phyloP scores from a whole-genome alignment of 2,329 filamentous ascomycete genomes.

The Fusarium chuoi region DNA sequence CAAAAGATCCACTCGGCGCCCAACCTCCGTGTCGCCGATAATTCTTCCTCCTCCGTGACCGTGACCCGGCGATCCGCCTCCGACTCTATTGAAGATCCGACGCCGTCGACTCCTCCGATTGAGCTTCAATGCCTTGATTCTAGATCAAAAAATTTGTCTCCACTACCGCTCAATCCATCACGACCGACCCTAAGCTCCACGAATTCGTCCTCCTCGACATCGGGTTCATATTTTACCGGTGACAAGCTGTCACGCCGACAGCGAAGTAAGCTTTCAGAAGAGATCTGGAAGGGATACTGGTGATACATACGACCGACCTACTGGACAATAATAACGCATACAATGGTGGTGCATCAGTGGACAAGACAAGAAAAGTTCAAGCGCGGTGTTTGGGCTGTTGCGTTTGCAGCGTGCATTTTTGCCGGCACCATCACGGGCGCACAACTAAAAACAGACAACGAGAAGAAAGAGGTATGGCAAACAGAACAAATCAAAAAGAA shows the following conservation, averaged over 20 bases:
- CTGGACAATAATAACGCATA: neutral
- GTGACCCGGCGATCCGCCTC: conserved; percentile 25
- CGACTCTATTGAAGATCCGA: conserved; percentile 15
- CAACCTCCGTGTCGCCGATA: conserved; percentile 14
- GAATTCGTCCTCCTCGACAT: neutral
- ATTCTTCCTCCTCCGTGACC: conserved; percentile 10
- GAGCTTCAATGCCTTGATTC: conserved; percentile 16
- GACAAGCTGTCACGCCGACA: conserved; percentile 30
- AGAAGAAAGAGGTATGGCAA: conserved; percentile 55
- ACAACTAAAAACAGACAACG: conserved; percentile 59
- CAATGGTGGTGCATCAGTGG: conserved; percentile 39
- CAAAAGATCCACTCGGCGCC: conserved; percentile 22
- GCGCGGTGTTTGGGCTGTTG: conserved; percentile 53
- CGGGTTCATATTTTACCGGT: neutral
- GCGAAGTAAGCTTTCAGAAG: conserved; percentile 36
- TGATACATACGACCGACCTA: conserved; percentile 10
- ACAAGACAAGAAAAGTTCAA: conserved; percentile 49
- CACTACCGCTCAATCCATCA: neutral
- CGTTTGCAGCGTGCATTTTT: conserved; percentile 58
- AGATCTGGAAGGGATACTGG: conserved; percentile 45
- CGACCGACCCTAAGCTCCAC: neutral
- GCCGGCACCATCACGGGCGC: conserved; percentile 62
- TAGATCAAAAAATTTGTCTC: neutral
- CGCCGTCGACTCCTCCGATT: conserved; percentile 5
- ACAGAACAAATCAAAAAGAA: neutral